phyloP scores from a whole-genome alignment of 1,284 basidiomycete species.

The Mixia osmundae region DNA sequence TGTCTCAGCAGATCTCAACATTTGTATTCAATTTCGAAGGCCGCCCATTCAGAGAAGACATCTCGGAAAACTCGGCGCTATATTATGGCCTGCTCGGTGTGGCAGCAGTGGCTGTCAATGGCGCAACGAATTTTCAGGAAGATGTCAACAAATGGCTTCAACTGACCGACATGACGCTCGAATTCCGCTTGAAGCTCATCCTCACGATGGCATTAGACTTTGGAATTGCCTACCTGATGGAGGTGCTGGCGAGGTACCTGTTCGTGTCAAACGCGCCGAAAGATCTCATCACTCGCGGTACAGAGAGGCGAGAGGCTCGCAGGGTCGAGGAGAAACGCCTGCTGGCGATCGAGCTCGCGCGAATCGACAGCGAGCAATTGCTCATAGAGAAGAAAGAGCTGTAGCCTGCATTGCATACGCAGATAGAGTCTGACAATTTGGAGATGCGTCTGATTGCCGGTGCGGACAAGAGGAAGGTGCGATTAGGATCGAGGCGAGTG shows the following conservation, averaged over 20 bases:
- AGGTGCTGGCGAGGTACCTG: constrained; percentile 54
- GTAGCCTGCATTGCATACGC: too few relatives aligned
- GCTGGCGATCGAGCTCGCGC: too few relatives aligned
- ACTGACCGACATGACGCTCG: constrained; percentile 64
- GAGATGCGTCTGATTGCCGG: too few relatives aligned
- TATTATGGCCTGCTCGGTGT: constrained; percentile 74
- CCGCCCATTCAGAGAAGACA: constrained; percentile 84
- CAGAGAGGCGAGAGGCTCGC: constrained; percentile 11
- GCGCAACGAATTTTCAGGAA: constrained; percentile 76
- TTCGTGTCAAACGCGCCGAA: constrained; percentile 78
- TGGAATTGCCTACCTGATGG: constrained; percentile 60
- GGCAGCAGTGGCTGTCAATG: constrained; percentile 63
- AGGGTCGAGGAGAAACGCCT: constrained; percentile 1
- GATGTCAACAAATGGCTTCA: constrained; percentile 93
- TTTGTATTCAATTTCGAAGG: constrained; percentile 95
- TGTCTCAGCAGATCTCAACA: constrained; percentile 87
- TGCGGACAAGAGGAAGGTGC: too few relatives aligned
- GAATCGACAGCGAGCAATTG: too few relatives aligned
- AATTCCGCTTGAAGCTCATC: constrained; percentile 64
- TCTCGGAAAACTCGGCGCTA: constrained; percentile 72
- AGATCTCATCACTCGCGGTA: constrained; percentile 53
- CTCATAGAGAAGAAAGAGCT: too few relatives aligned
- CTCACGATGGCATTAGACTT: constrained; percentile 69
- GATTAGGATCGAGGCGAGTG: too few relatives aligned
- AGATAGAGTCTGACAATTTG: too few relatives aligned